Evolutionary conservation across 805 yeast genomes (phyloP), one percentile per base, ranked within the genome.

Genomic region (Wickerhamomyces mucosus): DNA sequence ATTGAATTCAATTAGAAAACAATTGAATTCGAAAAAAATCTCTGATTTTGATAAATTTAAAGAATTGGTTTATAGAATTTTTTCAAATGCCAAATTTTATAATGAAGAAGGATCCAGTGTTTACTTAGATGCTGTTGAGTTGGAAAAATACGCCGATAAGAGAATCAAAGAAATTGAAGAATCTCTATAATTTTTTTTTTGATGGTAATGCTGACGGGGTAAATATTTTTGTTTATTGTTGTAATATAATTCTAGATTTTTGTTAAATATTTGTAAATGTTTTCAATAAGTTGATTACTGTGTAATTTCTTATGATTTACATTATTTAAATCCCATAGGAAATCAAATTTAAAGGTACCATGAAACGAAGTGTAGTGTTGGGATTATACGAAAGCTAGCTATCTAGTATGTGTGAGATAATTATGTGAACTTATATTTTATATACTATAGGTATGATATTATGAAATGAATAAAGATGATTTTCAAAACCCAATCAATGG

Each of bases 71-170:
- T 73, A 74, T 39, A 64, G 72, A 33, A 84, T 89, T 77, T 86
- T 78, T 53, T 69, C 75, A 31, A 88, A 88, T 53, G 96, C 96
- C 15, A 70, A 79, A 42, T 74, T 75, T 29, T 88, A 85, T 56
- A 89, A 89, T 46, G 94, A 86, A 50, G 96, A 85, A 55, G 95
- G 94, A 0, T 83, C 95, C 1, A 63, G 82, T 48, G 89, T 89
- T 15, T 83, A 76, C 46, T 66, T 69, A 33, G 96, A 88, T 57
- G 94, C 97, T 7, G 63, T 65, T 31, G 58, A 53, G 10, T 61
- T 86, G 37, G 96, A 96, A 18, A 67, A 77, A 40, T 71, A 71
- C 24, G 81, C 84, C 50, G 82, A 81, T 44, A 85, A 83, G 22
- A 43, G 33, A 29, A 28, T 41, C n/a, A 34, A 35, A 7, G 51